phyloP scores from a whole-genome alignment of 176 grass and related monocot species.

The Puccinellia tenuiflora region DNA sequence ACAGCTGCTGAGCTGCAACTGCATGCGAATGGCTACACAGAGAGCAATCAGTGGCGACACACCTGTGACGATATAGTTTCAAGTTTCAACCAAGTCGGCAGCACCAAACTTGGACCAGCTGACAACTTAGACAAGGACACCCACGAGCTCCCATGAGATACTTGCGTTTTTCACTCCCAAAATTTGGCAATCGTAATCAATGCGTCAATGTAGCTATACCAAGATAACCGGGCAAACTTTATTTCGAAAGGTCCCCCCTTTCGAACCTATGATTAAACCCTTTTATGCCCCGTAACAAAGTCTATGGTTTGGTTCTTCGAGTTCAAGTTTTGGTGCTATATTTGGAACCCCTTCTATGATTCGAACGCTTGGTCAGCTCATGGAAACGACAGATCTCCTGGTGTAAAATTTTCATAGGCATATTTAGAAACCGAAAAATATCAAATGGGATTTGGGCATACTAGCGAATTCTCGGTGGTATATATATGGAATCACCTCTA shows the following conservation, averaged over 20 bases:
- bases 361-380: no score
- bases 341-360: no score
- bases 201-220: not conserved
- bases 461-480: no score
- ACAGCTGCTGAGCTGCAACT: not conserved
- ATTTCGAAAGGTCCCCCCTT: not conserved
- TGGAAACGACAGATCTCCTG: no score
- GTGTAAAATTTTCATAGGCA: no score
- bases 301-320: no score
- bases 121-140: not conserved
- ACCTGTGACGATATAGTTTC: not conserved
- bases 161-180: not conserved
- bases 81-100: not conserved
- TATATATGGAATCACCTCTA: no score
- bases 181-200: not conserved
- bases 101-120: not conserved
- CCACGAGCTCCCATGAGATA: not conserved
- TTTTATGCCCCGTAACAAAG: no score
- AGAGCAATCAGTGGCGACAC: not conserved
- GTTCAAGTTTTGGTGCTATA: no score
- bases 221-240: not conserved
- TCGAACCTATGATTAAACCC: not conserved
- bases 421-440: no score
- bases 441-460: no score
- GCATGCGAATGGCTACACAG: not conserved